These are phyloP conservation scores for Platanus orientalis DNA, from an alignment of 164 flowering plant genomes.

Conservation along the genomic window DNA sequence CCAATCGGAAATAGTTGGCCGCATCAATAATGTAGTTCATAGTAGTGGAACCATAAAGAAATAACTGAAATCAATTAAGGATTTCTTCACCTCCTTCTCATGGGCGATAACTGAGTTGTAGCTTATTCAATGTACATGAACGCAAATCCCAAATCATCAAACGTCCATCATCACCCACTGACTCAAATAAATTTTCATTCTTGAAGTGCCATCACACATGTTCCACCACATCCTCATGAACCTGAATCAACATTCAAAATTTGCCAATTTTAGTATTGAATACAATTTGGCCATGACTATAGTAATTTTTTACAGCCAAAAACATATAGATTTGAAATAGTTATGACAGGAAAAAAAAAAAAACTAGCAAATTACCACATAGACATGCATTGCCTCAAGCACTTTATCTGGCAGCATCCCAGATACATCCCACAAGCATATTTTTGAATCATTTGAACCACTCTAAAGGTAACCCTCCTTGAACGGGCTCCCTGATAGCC, in stretches of 20 bases:
- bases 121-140: conserved; percentile 33
- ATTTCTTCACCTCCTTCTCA: conserved; percentile 63
- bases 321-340: no score
- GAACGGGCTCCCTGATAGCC: conserved; percentile 82
- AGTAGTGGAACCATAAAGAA: no score
- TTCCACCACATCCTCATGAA: conserved; percentile 73
- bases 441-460: conserved; percentile 74
- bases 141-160: conserved; percentile 89
- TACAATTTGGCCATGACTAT: not conserved
- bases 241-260: conserved; percentile 31
- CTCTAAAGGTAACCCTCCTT: conserved; percentile 80
- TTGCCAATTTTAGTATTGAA: no score
- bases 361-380: conserved; percentile 40
- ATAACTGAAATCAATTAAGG: not conserved
- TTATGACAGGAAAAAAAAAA: no score
- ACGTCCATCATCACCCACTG: conserved; percentile 79
- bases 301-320: not conserved
- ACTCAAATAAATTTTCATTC: conserved; percentile 84
- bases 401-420: conserved; percentile 43
- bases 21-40: no score
- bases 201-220: conserved; percentile 85
- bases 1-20: no score
- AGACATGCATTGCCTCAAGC: conserved; percentile 54
- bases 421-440: conserved; percentile 87
- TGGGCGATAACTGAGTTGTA: conserved; percentile 63